phyloP scores from a whole-genome alignment of 345 rosid genomes.

The Hypericum perforatum region DNA sequence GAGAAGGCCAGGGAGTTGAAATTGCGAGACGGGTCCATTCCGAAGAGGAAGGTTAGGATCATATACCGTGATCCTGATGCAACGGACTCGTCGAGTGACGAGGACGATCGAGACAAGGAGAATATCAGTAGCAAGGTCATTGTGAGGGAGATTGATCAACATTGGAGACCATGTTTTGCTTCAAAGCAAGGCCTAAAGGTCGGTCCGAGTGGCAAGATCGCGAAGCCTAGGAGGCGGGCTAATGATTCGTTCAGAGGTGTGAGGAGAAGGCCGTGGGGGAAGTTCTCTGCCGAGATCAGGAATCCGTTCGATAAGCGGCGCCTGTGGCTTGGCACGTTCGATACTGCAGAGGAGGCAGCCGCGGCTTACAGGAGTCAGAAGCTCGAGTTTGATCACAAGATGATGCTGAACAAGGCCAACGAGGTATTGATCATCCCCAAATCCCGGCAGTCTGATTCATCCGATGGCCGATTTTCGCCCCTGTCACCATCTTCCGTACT shows the following conservation, averaged over 20 bases:
- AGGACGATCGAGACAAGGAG: conserved; percentile 2
- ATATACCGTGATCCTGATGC: conserved; percentile 35
- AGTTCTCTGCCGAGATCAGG: conserved; percentile 39
- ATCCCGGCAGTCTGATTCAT: conserved; percentile 3
- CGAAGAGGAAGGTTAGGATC: conserved; percentile 26
- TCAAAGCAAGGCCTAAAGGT: background rate
- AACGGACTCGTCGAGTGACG: conserved; percentile 42
- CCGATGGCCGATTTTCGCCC: conserved; percentile 7
- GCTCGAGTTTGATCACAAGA: conserved; percentile 23
- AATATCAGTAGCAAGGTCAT: background rate
- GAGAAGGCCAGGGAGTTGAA: conserved; percentile 3
- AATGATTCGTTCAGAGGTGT: conserved; percentile 32
- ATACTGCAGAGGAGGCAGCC: conserved; percentile 46
- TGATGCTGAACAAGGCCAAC: conserved; percentile 10
- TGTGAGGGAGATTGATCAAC: conserved; percentile 23
- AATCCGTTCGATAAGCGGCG: conserved; percentile 37
- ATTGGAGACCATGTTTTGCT: background rate
- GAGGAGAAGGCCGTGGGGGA: conserved; percentile 43
- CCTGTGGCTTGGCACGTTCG: conserved; percentile 45
- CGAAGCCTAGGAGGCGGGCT: conserved; percentile 6
- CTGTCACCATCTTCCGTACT: conserved; percentile 46
- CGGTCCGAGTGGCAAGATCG: background rate
- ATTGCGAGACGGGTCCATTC: background rate
- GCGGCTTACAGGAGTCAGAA: conserved; percentile 33
- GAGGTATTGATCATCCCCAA: background rate